phyloP scores from a whole-genome alignment of 495 filamentous ascomycete species.

The Eremomyces bilateralis region DNA sequence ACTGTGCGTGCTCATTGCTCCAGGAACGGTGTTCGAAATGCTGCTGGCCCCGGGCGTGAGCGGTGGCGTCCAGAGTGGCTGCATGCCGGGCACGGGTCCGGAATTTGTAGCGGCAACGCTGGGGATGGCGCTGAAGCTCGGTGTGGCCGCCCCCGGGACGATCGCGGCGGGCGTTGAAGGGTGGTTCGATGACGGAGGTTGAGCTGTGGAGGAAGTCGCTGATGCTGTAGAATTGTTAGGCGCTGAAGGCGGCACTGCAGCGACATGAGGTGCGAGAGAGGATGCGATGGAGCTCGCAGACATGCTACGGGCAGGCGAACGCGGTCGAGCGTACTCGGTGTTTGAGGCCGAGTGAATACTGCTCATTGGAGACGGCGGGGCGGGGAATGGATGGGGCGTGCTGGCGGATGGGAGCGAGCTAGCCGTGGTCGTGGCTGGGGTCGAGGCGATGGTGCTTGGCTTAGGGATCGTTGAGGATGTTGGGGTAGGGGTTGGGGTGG shows the following conservation, averaged over 20 bases:
- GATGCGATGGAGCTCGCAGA: slow-evolving; percentile 80
- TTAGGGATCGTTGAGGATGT: slow-evolving; percentile 8
- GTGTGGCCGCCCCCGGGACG: slow-evolving; percentile 16
- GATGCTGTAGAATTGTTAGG: slow-evolving; percentile 1
- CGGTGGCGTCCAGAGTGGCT: slow-evolving; percentile 20
- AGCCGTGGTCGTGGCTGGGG: slow-evolving; percentile 11
- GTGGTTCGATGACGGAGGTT: not conserved
- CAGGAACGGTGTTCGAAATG: slow-evolving; percentile 4
- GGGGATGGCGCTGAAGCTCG: slow-evolving; percentile 14
- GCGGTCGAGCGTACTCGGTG: slow-evolving; percentile 24
- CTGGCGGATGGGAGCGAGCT: slow-evolving; percentile 2
- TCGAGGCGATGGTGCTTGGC: slow-evolving; percentile 8
- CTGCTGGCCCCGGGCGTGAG: slow-evolving; percentile 15
- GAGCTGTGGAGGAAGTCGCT: not conserved
- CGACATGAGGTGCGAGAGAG: too few relatives aligned
- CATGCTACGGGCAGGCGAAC: slow-evolving; percentile 52
- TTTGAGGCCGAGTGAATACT: too few relatives aligned
- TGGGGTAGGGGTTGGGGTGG: slow-evolving; percentile 13
- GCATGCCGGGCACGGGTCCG: slow-evolving; percentile 10
- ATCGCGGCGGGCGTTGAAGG: slow-evolving; percentile 8
- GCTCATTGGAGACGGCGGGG: slow-evolving; percentile 32
- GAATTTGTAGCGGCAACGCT: slow-evolving; percentile 17
- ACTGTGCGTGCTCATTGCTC: slow-evolving; percentile 12
- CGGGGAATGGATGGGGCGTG: slow-evolving; percentile 19
- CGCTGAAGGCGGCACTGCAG: slow-evolving; percentile 29